Evolutionary conservation across 2,329 filamentous ascomycete species (phyloP).

Genomic region (Exophiala sideris): DNA sequence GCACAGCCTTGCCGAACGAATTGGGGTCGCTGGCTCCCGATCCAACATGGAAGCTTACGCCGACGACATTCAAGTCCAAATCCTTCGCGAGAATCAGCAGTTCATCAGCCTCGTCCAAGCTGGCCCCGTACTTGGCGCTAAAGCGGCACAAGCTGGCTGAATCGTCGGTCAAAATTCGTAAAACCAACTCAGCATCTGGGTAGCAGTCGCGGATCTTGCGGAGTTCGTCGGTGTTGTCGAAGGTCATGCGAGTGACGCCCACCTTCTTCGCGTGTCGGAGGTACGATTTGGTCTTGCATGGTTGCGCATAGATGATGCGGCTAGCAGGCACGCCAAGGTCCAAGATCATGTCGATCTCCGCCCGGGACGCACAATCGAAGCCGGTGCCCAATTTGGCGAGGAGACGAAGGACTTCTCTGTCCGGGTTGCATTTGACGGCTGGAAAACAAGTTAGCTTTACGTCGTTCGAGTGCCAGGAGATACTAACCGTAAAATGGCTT

Average conservation of each 20-base stretch:
- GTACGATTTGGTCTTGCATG: slow-evolving; percentile 99
- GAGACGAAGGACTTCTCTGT: slow-evolving; percentile 81
- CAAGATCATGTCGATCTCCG: slow-evolving; percentile 90
- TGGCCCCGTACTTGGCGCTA: slow-evolving; percentile 95
- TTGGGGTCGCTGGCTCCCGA: slow-evolving; percentile 92
- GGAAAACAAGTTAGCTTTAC: slow-evolving; percentile 11
- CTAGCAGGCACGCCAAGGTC: slow-evolving; percentile 76
- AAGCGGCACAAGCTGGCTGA: slow-evolving; percentile 89
- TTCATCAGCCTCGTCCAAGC: slow-evolving; percentile 73
- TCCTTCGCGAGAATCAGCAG: slow-evolving; percentile 77
- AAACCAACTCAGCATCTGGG: slow-evolving; percentile 82
- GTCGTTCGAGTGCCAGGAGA: slow-evolving; percentile 2
- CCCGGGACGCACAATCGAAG: slow-evolving; percentile 97
- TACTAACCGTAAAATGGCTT: slow-evolving; percentile 90
- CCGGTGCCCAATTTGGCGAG: slow-evolving; percentile 85
- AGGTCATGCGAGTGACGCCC: slow-evolving; percentile 96
- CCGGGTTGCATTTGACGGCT: slow-evolving; percentile 99
- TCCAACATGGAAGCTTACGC: slow-evolving; percentile 96
- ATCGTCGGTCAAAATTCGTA: slow-evolving; percentile 95
- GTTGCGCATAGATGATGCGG: slow-evolving; percentile 97
- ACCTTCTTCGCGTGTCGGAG: slow-evolving; percentile 81
- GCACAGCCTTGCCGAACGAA: slow-evolving; percentile 85
- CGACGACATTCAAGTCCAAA: slow-evolving; percentile 84
- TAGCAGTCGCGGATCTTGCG: slow-evolving; percentile 95
- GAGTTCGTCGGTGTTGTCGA: slow-evolving; percentile 96